Evolutionary conservation across 495 filamentous ascomycete genomes (phyloP).

Genomic region (Stereocaulon alpinum): DNA sequence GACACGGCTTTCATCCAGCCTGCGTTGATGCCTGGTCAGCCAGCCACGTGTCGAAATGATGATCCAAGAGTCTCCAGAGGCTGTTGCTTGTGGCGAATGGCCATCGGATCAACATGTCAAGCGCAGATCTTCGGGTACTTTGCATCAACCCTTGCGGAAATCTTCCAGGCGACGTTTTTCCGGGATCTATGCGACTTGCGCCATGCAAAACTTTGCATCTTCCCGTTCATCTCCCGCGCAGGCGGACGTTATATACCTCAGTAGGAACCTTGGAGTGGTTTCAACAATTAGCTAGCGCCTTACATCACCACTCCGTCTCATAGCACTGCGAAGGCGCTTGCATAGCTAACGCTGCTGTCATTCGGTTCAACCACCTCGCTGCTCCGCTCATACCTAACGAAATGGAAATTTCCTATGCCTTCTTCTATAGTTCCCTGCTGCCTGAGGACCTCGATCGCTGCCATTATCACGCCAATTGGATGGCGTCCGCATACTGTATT

Average conservation of each 20-base stretch:
- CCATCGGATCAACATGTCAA: not conserved
- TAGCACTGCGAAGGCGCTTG: slow-evolving; percentile 61
- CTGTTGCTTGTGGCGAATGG: not conserved
- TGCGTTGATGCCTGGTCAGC: not conserved
- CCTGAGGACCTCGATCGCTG: slow-evolving; percentile 57
- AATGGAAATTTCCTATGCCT: slow-evolving; percentile 59
- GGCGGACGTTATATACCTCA: not conserved
- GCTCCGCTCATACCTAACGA: slow-evolving; percentile 88
- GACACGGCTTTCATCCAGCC: too few relatives aligned
- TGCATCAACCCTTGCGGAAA: not conserved
- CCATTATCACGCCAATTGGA: slow-evolving; percentile 92
- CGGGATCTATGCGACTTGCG: slow-evolving; percentile 6
- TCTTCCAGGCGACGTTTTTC: not conserved
- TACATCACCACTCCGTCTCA: not conserved
- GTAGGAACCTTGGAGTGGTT: not conserved
- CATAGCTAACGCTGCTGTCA: slow-evolving; percentile 95
- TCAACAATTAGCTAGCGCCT: not conserved
- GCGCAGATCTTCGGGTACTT: not conserved
- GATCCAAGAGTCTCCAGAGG: not conserved
- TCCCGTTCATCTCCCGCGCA: not conserved
- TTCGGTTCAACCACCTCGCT: slow-evolving; percentile 54
- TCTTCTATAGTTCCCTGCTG: slow-evolving; percentile 26
- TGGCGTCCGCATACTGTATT: slow-evolving; percentile 96
- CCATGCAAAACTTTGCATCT: not conserved
- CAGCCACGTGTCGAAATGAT: not conserved